A percentile compares a stretch with the other conserved stretches of the same genome.
These are phyloP conservation scores for Sambucus nigra DNA, from an alignment of 129 eudicot genomes.

Conservation along the genomic window DNA sequence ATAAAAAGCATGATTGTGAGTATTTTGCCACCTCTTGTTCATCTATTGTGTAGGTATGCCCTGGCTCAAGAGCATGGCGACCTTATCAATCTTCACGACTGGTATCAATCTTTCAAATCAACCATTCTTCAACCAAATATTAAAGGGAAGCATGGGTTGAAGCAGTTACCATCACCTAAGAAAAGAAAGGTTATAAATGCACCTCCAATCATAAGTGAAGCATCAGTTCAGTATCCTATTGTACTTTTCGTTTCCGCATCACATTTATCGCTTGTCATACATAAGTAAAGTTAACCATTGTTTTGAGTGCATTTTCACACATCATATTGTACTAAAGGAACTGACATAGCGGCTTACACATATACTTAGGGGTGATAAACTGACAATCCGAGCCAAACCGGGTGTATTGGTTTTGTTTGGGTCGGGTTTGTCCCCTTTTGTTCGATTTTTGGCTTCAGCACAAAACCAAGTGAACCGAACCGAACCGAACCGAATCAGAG, in stretches of 20 bases:
- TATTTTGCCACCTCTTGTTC: neutral
- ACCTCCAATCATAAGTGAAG: conserved; percentile 44
- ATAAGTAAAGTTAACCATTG: neutral
- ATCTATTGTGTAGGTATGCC: conserved; percentile 48
- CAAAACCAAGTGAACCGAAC: too few relatives aligned
- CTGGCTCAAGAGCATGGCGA: conserved; percentile 93
- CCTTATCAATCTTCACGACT: conserved; percentile 82
- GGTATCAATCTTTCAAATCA: conserved; percentile 79
- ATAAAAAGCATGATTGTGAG: neutral
- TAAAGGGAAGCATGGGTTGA: conserved; percentile 36
- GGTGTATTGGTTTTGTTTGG: too few relatives aligned
- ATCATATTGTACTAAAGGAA: too few relatives aligned
- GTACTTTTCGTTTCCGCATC: conserved; percentile 2
- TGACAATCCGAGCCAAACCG: too few relatives aligned
- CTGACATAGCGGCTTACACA: too few relatives aligned
- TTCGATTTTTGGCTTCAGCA: too few relatives aligned
- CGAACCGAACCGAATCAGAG: too few relatives aligned
- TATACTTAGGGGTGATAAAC: too few relatives aligned
- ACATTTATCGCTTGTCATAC: neutral
- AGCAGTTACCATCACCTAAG: conserved; percentile 62
- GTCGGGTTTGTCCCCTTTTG: neutral
- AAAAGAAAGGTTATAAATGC: conserved; percentile 37
- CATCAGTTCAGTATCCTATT: conserved; percentile 72
- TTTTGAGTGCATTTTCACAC: neutral
- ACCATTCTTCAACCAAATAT: conserved; percentile 15